Evolutionary conservation across 1,284 basidiomycete species (phyloP), one percentile per base, ranked within the genome.

Genomic region (Malassezia obtusa): DNA sequence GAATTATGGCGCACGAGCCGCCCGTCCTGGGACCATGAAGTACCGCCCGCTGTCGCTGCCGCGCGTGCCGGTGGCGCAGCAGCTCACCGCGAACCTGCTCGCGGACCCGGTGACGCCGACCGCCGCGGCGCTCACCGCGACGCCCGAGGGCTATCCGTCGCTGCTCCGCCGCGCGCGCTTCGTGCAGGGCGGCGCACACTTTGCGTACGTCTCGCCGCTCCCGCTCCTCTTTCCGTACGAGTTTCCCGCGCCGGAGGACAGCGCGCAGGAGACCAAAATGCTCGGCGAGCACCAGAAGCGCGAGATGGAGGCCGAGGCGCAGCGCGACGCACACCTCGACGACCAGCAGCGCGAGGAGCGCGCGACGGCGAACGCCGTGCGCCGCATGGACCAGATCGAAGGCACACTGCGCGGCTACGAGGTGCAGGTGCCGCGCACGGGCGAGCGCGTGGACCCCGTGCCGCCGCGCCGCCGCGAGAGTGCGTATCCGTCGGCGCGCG

Each of bases 191-290:
- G 73, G 81, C 22, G 80, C 82, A 0, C 86, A 89, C 68, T 95
- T 87, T 78, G 83, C 87, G 11, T 84, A 84, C 68, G 83, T 88
- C 41, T 80, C 84, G 1, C 90, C 92, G 0, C 81, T 89, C 52
- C 87, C 89, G 6, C 65, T 86, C 0, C 78, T 83, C 5, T 96
- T 95, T 75, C 92, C 92, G 0, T 89, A 87, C 74, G 79, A 83
- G 26, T 83, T 95, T 11, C 76, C 77, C 7, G 43, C 63, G 30
- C 62, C 59, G 25, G 24, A 59, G 11, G 58, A 21, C 60, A 40
- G 59, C 40, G 64, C n/a, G n/a, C n/a, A 38, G 4, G 21, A 15
- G 4, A 1, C 57, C 12, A 47, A 35, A 36, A 53, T 54, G 43
- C 47, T 59, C 6, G 64, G 60, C 10, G 54, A 64, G n/a, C 38